Base-by-base conservation (phyloP, 768 basidiomycete species). In the Mycena sanguinolenta region DNA sequence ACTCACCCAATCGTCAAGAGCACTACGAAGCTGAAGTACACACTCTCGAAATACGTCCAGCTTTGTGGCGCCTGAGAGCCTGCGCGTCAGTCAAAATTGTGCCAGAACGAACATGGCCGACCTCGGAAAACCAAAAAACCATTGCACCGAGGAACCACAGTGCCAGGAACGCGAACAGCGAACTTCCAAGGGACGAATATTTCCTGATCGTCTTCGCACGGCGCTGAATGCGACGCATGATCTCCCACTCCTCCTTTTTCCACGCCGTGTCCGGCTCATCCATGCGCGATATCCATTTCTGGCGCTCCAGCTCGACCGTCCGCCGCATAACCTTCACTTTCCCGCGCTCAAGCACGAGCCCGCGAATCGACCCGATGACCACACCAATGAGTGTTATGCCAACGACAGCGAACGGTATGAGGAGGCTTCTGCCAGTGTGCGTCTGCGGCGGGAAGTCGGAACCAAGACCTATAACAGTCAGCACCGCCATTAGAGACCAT, bases 1-100 rank as follows among this genome's bases (percentile, higher is more conserved):
- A n/a, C n/a, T n/a, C n/a, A 84, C 0, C 84, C 83, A 46, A 85
- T 82, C 0, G 84, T 85, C 21, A 82, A 70, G 13, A 84, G 80
- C 19, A 81, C 72, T 2, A 79, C 80, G 63, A 83, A 85, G 19
- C 79, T 76, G 69, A 84, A 84, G 68, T 82, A 85, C 1, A 85
- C 73, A 3, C 83, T 73, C 38, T 80, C 74, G 9, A 80, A 78
- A 71, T 82, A 84, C 7, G 83, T 81, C 82, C 79, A 83, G 4
- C 68, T 62, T 59, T 79, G 79, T 2, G 72, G 65, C 49, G 74
- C 75, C 77, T 81, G 30, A 1, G 21, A 39, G n/a, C 65, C n/a
- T 21, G 49, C 19, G 0, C 16, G 28, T 32, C 4, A 28, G 16
- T 32, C 16, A 39, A 34, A 25, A 5, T 7, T 5, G 16, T 21